Conservation (phyloP, 1,139 yeast species). For the Geotrichum klebahnii region DNA sequence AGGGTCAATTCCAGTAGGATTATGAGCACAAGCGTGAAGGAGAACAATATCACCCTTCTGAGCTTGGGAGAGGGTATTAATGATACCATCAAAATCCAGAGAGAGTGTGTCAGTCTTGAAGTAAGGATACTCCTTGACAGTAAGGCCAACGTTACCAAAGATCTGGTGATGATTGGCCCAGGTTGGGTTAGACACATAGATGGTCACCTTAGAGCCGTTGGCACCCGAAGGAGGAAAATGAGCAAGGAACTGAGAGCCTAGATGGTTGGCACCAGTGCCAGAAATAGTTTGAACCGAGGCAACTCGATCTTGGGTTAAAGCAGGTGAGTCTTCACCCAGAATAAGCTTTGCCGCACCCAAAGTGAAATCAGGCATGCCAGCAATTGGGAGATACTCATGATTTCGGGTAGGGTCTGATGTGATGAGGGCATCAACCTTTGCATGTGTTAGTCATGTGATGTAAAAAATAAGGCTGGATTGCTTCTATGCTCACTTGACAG, state of each 20-base stretch:
- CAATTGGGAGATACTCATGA: conserved; percentile 90
- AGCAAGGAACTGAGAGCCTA: conserved; percentile 69
- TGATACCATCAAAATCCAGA: conserved; percentile 51
- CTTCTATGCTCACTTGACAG: too few relatives aligned
- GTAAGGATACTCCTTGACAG: conserved; percentile 69
- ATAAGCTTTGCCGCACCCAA: conserved; percentile 71
- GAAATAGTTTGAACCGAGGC: conserved; percentile 82
- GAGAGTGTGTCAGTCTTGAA: conserved; percentile 65
- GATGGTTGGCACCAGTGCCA: conserved; percentile 94
- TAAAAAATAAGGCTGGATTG: neutral
- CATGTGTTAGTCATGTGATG: conserved; percentile 13
- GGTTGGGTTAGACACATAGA: conserved; percentile 84
- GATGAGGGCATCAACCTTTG: conserved; percentile 47
- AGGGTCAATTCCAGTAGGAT: conserved; percentile 96
- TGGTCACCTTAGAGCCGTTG: conserved; percentile 34
- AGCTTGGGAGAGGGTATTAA: conserved; percentile 34
- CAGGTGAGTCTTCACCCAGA: conserved; percentile 61
- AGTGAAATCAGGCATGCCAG: conserved; percentile 70
- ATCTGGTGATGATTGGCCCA: conserved; percentile 95
- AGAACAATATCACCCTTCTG: conserved; percentile 50
- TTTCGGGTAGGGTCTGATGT: conserved; percentile 60
- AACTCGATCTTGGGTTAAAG: conserved; percentile 51
- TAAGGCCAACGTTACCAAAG: conserved; percentile 62
- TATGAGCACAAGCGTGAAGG: conserved; percentile 93
- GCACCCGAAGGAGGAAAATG: conserved; percentile 42